Percentiles rank a stretch among this genome's conserved stretches.
phyloP scores from a whole-genome alignment of 2,329 filamentous ascomycete genomes.

The Sphaerulina populicola region DNA sequence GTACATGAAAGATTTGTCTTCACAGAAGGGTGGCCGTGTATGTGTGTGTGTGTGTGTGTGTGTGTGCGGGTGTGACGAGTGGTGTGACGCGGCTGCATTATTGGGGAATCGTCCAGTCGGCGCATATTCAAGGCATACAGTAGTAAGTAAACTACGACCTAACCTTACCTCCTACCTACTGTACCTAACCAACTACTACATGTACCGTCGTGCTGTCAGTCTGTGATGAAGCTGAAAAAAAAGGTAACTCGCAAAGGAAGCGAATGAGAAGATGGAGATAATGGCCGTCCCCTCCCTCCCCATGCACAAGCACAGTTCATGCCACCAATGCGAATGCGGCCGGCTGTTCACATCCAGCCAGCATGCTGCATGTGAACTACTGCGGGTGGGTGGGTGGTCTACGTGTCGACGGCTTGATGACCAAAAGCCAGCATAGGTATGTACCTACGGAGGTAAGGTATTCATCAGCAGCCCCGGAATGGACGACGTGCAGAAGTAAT shows the following conservation, averaged over 20 bases:
- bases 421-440: constrained; percentile 2
- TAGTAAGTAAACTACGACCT: too few relatives aligned
- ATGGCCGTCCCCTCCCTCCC: constrained; percentile 1
- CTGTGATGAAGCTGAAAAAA: too few relatives aligned
- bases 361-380: constrained; percentile 18
- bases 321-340: constrained; percentile 14
- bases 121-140: constrained; percentile 17
- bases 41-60: too few relatives aligned
- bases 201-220: too few relatives aligned
- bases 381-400: constrained; percentile 17
- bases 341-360: constrained; percentile 9
- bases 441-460: too few relatives aligned
- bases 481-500: constrained; percentile 13
- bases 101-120: not conserved
- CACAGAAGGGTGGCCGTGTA: not conserved
- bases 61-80: not conserved
- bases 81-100: constrained; percentile 8
- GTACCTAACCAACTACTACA: too few relatives aligned
- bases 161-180: too few relatives aligned
- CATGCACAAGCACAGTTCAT: constrained; percentile 19
- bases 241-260: not conserved
- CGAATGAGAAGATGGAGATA: not conserved
- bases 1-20: constrained; percentile 11
- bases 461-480: constrained; percentile 8
- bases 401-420: constrained; percentile 7